Evolutionary conservation across 1,284 basidiomycete species (phyloP).

Genomic region (Naganishia albida): DNA sequence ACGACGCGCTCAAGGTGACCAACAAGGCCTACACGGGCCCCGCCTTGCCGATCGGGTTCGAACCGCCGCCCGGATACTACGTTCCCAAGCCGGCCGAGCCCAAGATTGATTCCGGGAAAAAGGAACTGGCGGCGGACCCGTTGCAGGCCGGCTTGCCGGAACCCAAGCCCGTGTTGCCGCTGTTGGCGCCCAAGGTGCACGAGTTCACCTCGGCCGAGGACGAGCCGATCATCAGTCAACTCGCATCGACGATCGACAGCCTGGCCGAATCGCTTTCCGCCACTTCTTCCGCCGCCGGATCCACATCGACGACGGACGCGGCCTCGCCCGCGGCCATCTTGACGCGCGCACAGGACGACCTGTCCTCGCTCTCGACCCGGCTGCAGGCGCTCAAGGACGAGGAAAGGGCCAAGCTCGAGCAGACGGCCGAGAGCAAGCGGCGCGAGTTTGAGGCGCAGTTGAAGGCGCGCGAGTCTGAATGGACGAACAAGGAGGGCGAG

Average conservation of each 20-base stretch:
- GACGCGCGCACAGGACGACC: constrained; percentile 71
- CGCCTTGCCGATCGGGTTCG: constrained; percentile 84
- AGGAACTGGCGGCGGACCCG: constrained; percentile 33
- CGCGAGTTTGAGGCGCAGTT: constrained; percentile 81
- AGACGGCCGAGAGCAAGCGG: constrained; percentile 77
- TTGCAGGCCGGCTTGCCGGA: constrained; percentile 34
- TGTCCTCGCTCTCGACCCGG: constrained; percentile 73
- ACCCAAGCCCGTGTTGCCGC: constrained; percentile 62
- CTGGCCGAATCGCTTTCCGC: constrained; percentile 73
- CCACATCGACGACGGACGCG: constrained; percentile 70
- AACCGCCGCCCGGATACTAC: constrained; percentile 83
- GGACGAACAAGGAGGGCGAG: constrained; percentile 81
- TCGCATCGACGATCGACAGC: constrained; percentile 90
- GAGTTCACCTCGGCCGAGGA: constrained; percentile 69
- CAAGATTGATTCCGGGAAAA: constrained; percentile 16
- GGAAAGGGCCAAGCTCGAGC: constrained; percentile 74
- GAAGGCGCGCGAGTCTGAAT: constrained; percentile 78
- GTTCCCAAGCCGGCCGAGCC: constrained; percentile 42
- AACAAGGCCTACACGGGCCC: constrained; percentile 64
- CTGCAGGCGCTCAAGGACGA: constrained; percentile 80
- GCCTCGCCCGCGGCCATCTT: constrained; percentile 51
- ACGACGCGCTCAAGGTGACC: constrained; percentile 40
- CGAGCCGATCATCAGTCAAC: constrained; percentile 82
- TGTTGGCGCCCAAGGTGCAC: constrained; percentile 77
- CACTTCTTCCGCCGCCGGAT: constrained; percentile 65